phyloP scores from a whole-genome alignment of 305 asterid species.

The Fraxinus sp. region DNA sequence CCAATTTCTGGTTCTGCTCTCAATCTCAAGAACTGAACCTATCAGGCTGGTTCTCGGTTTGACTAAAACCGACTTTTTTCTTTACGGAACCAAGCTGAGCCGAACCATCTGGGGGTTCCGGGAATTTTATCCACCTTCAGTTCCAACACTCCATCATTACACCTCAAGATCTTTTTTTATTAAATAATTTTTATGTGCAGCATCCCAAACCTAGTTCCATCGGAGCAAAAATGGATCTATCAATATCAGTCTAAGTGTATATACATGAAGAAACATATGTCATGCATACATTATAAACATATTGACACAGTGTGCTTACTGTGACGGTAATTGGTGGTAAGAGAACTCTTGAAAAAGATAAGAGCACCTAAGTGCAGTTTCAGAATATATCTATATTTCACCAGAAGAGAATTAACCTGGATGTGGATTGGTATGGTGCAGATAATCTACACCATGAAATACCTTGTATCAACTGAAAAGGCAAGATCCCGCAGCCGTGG shows the following conservation, averaged over 20 bases:
- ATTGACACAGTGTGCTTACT: neutral
- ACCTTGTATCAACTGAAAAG: constrained; percentile 88
- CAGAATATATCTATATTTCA: neutral
- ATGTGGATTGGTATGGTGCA: neutral
- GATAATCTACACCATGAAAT: constrained; percentile 19
- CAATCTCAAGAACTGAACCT: constrained; percentile 1
- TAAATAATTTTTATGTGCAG: neutral
- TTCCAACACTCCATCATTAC: neutral
- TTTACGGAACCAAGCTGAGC: neutral
- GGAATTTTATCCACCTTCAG: neutral
- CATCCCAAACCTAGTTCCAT: neutral
- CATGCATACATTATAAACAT: neutral
- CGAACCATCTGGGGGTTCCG: neutral
- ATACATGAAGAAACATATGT: neutral
- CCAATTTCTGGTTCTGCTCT: neutral
- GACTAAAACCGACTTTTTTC: neutral
- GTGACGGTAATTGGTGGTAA: neutral
- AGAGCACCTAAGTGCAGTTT: neutral
- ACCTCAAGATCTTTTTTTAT: neutral
- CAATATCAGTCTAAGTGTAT: neutral
- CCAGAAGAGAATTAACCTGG: neutral
- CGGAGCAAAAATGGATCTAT: neutral
- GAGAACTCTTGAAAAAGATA: neutral
- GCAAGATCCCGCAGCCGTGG: constrained; percentile 95
- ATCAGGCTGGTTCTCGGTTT: neutral